Evolutionary conservation across 1,139 yeast species (phyloP).

Genomic region (Kluyveromyces sp.): DNA sequence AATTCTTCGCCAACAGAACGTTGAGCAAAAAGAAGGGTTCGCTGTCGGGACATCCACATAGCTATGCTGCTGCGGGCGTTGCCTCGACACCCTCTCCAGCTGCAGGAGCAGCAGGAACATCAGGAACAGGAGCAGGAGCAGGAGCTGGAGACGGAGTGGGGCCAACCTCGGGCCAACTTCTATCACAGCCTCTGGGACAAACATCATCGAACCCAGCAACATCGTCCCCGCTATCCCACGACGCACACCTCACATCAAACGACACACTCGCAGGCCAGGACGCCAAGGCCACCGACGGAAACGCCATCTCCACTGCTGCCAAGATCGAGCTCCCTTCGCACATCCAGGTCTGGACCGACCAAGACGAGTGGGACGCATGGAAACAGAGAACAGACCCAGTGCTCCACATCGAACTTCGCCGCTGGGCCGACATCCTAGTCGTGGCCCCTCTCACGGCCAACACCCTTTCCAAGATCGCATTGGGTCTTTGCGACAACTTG

Average conservation of each 20-base stretch:
- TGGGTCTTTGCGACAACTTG: slow-evolving; percentile 87
- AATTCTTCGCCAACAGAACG: slow-evolving; percentile 50
- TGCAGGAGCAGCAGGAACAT: too few species aligned
- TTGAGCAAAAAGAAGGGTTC: slow-evolving; percentile 12
- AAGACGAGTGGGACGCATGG: slow-evolving; percentile 92
- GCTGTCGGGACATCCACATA: neutral
- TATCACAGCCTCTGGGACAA: slow-evolving; percentile 1
- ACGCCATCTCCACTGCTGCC: slow-evolving; percentile 10
- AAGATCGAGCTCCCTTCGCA: slow-evolving; percentile 47
- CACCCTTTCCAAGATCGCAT: slow-evolving; percentile 80
- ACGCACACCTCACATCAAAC: neutral
- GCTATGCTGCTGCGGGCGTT: too few species aligned
- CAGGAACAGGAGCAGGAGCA: too few species aligned
- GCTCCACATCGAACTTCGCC: slow-evolving; percentile 80
- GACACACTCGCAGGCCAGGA: neutral
- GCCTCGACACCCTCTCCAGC: too few species aligned
- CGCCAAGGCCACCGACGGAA: neutral
- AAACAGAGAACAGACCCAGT: slow-evolving; percentile 80
- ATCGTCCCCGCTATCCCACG: slow-evolving; percentile 1
- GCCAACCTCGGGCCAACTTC: neutral
- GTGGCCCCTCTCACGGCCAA: slow-evolving; percentile 94
- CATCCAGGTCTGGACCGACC: slow-evolving; percentile 77
- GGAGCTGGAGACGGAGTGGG: too few species aligned
- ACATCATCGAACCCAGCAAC: slow-evolving; percentile 5
- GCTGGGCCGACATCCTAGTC: slow-evolving; percentile 92